Conservation (phyloP, 2,329 filamentous ascomycete genomes). For the Pseudodiploospora longispora region DNA sequence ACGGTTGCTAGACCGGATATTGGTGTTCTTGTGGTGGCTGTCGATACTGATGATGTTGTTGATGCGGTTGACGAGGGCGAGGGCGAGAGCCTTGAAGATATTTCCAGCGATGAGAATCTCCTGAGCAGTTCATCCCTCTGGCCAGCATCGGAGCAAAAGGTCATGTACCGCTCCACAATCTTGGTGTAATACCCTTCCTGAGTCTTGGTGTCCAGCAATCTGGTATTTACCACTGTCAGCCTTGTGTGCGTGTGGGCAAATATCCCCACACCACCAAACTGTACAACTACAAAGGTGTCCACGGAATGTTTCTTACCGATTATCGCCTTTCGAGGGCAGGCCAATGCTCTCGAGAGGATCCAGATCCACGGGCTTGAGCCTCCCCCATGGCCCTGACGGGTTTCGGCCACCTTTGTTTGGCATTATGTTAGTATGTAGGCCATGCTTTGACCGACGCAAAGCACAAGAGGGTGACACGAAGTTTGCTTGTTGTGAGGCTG, state of each 20-base stretch:
- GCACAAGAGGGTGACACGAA: slow-evolving; percentile 44
- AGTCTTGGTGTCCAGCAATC: slow-evolving; percentile 63
- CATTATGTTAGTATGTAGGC: slow-evolving; percentile 12
- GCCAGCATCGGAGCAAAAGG: slow-evolving; percentile 70
- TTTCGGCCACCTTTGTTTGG: slow-evolving; percentile 21
- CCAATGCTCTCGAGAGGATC: slow-evolving; percentile 78
- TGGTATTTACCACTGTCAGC: slow-evolving; percentile 20
- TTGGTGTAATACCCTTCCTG: slow-evolving; percentile 83
- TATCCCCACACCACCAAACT: neutral
- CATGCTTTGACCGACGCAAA: slow-evolving; percentile 20
- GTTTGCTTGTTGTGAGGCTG: slow-evolving; percentile 46
- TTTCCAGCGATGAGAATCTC: slow-evolving; percentile 59
- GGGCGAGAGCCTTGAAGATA: slow-evolving; percentile 2
- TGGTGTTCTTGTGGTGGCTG: neutral
- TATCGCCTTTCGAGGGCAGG: slow-evolving; percentile 85
- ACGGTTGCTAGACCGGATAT: neutral
- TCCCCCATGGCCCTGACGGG: slow-evolving; percentile 53
- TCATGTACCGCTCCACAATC: slow-evolving; percentile 83
- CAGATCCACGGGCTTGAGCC: slow-evolving; percentile 63
- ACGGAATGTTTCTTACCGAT: slow-evolving; percentile 45
- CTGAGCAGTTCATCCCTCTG: slow-evolving; percentile 65
- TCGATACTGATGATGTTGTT: neutral
- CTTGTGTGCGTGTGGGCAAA: too few species aligned
- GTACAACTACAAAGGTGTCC: neutral
- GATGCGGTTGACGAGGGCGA: neutral